These are phyloP conservation scores for Podospora pseudopauciseta DNA, from an alignment of 495 filamentous ascomycete genomes.

Conservation along the genomic window DNA sequence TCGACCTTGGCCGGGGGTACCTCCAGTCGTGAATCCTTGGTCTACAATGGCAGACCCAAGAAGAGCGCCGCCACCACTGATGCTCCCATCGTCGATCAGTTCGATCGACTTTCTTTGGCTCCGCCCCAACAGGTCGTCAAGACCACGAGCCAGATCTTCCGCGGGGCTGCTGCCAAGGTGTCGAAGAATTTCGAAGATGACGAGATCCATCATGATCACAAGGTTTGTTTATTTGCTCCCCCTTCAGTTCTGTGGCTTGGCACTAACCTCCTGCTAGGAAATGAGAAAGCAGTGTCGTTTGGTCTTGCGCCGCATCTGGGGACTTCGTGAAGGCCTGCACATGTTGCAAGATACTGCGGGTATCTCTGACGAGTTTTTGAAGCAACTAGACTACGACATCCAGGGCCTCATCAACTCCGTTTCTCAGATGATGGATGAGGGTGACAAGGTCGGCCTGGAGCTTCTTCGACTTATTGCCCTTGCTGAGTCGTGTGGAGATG, in stretches of 20 bases:
- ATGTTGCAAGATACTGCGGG: background rate
- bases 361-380: slow-evolving; percentile 1
- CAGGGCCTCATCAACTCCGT: slow-evolving; percentile 10
- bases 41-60: background rate
- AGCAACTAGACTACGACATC: slow-evolving; percentile 14
- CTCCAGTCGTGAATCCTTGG: background rate
- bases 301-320: slow-evolving; percentile 13
- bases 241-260: background rate
- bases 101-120: background rate
- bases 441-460: slow-evolving; percentile 5
- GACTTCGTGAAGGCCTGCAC: slow-evolving; percentile 18
- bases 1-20: background rate
- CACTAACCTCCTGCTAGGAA: background rate
- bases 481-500: background rate
- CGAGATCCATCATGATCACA: background rate
- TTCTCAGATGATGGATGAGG: slow-evolving; percentile 3
- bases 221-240: background rate
- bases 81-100: background rate
- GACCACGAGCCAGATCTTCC: background rate
- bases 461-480: background rate
- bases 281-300: background rate
- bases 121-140: background rate
- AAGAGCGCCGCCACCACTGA: background rate
- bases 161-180: background rate
- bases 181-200: background rate